phyloP scores from a whole-genome alignment of 768 basidiomycete species.

The Boletus rubropictus region DNA sequence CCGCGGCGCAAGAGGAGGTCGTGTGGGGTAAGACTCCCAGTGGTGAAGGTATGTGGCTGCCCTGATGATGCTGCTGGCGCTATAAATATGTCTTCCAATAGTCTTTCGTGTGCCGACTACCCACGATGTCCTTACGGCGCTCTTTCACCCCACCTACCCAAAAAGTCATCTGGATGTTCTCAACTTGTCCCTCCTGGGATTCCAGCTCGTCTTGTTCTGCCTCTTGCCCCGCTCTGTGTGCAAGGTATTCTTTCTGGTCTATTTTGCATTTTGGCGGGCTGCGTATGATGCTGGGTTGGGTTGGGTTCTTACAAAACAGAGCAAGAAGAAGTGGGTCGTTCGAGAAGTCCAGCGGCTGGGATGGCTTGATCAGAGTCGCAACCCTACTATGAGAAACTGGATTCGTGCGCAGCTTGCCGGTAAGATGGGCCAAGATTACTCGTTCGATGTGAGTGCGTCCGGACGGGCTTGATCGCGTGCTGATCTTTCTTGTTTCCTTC shows the following conservation, averaged over 20 bases:
- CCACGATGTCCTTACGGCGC: slow-evolving; percentile 78
- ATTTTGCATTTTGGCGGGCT: slow-evolving; percentile 90
- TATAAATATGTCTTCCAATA: slow-evolving; percentile 28
- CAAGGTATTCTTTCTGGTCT: slow-evolving; percentile 73
- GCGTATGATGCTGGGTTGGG: slow-evolving; percentile 93
- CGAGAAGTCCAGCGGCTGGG: slow-evolving; percentile 68
- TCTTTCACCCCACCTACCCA: slow-evolving; percentile 76
- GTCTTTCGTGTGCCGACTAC: slow-evolving; percentile 93
- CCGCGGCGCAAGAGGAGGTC: slow-evolving; percentile 42
- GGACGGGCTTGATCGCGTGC: slow-evolving; percentile 2
- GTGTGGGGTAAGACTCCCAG: slow-evolving; percentile 86
- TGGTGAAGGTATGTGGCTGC: slow-evolving; percentile 56
- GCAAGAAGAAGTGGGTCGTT: slow-evolving; percentile 93
- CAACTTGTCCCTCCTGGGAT: slow-evolving; percentile 71
- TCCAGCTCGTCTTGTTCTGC: slow-evolving; percentile 73
- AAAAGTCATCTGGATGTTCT: slow-evolving; percentile 88
- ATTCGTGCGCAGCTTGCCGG: slow-evolving; percentile 78
- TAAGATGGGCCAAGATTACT: slow-evolving; percentile 94
- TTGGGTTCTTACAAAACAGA: slow-evolving; percentile 91
- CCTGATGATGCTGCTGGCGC: slow-evolving; percentile 1
- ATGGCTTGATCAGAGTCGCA: slow-evolving; percentile 77
- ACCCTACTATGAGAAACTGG: slow-evolving; percentile 69
- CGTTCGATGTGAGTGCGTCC: slow-evolving; percentile 66
- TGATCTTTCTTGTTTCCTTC: background rate
- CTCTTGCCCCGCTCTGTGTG: slow-evolving; percentile 51